Conservation (phyloP, 2,329 filamentous ascomycete genomes). For the Xylaria sp. region DNA sequence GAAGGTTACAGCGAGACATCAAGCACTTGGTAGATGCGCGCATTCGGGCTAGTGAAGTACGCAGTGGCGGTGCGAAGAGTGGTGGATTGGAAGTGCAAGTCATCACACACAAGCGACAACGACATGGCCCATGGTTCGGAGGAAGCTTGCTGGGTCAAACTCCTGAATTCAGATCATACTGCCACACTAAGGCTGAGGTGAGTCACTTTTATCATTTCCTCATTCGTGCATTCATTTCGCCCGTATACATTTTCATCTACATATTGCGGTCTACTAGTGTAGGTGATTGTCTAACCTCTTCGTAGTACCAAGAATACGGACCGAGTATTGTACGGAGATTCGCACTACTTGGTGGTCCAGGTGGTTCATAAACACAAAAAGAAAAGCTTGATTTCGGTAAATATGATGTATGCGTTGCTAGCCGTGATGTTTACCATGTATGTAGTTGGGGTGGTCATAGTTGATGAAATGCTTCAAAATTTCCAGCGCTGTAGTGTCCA, state of each 20-base stretch:
- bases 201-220: constrained; percentile 32
- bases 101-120: constrained; percentile 95
- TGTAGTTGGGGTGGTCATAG: neutral
- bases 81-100: constrained; percentile 96
- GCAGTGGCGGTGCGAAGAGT: constrained; percentile 89
- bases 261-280: neutral
- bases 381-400: neutral
- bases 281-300: constrained; percentile 4
- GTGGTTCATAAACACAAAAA: constrained; percentile 64
- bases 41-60: constrained; percentile 88
- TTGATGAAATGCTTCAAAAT: constrained; percentile 1
- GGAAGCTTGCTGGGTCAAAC: constrained; percentile 96
- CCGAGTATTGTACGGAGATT: constrained; percentile 95
- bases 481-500: neutral
- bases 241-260: neutral
- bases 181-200: constrained; percentile 86
- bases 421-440: neutral
- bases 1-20: constrained; percentile 95
- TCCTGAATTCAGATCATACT: constrained; percentile 97
- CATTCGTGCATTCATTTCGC: neutral
- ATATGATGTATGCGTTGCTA: constrained; percentile 1
- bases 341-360: constrained; percentile 89
- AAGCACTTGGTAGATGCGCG: constrained; percentile 92
- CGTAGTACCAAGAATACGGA: constrained; percentile 90
- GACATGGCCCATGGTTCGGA: constrained; percentile 98